phyloP scores from a whole-genome alignment of 2,329 filamentous ascomycete species.

The Aaosphaeria arxii region DNA sequence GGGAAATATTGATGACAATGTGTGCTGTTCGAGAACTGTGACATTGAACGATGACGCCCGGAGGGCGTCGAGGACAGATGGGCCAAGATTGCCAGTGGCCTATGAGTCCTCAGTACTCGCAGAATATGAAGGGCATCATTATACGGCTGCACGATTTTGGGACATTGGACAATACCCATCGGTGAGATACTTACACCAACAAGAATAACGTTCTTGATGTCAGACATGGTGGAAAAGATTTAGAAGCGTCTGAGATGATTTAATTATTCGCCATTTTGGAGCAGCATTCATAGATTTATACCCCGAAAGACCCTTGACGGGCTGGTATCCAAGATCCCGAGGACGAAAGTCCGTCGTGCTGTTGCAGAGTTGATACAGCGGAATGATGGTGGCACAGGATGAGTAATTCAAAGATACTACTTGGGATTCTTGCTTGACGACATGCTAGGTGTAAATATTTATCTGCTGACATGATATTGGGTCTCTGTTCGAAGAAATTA shows the following conservation, averaged over 20 bases:
- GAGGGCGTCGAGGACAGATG: constrained; percentile 40
- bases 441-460: too few species aligned
- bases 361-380: too few species aligned
- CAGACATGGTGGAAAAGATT: constrained; percentile 14
- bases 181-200: constrained; percentile 35
- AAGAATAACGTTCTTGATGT: constrained; percentile 44
- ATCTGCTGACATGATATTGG: too few species aligned
- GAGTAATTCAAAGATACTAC: too few species aligned
- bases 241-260: constrained; percentile 4
- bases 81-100: constrained; percentile 44
- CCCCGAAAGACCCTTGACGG: too few species aligned
- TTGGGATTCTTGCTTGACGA: too few species aligned
- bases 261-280: constrained; percentile 7
- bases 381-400: too few species aligned
- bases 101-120: constrained; percentile 44
- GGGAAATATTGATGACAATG: constrained; percentile 41
- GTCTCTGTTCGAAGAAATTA: too few species aligned
- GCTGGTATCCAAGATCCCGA: too few species aligned
- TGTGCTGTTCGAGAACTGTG: constrained; percentile 54
- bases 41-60: constrained; percentile 49
- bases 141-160: background rate
- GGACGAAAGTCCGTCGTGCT: too few species aligned
- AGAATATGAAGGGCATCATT: constrained; percentile 21
- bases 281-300: background rate
- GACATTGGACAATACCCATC: background rate